A percentile compares a stretch with the other conserved stretches of the same genome.
Conservation (phyloP, 352 stramenopile species). For the Thraustochytrium sp. region DNA sequence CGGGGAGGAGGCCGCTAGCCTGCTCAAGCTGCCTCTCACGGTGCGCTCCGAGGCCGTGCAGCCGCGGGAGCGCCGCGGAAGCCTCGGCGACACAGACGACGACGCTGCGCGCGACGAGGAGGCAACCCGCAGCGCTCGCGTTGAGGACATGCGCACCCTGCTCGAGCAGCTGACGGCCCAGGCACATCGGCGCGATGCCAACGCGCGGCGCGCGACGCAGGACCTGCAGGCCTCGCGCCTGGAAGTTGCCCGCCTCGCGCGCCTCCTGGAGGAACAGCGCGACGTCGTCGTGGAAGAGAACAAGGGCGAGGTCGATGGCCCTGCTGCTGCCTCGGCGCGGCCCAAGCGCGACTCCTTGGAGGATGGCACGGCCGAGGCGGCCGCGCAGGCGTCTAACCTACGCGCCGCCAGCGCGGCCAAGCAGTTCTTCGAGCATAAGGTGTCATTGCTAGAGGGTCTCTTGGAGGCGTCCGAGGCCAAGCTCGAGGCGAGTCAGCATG, state of each 20-base stretch:
- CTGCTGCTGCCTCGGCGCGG: too few relatives aligned
- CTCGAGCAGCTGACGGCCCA: not conserved
- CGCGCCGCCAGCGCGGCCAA: not conserved
- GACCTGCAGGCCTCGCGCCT: not conserved
- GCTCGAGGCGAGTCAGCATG: not conserved
- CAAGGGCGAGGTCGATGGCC: not conserved
- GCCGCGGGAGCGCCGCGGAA: too few relatives aligned
- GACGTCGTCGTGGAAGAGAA: not conserved
- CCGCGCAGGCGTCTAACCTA: not conserved
- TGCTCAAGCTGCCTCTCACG: not conserved
- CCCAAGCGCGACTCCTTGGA: not conserved
- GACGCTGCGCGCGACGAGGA: not conserved
- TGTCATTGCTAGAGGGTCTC: not conserved
- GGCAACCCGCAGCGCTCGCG: not conserved
- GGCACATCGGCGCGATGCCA: not conserved
- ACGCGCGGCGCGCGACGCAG: not conserved
- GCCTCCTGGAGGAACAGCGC: not conserved
- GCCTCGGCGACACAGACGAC: not conserved
- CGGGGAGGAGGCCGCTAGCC: not conserved
- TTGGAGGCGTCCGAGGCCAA: not conserved
- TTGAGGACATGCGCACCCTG: not conserved
- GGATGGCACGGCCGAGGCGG: not conserved
- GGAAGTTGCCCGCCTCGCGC: not conserved
- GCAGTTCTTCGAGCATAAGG: constrained; percentile 8
- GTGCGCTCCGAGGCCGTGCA: not conserved